phyloP scores from a whole-genome alignment of 768 basidiomycete species.

The Serendipita sp. region DNA sequence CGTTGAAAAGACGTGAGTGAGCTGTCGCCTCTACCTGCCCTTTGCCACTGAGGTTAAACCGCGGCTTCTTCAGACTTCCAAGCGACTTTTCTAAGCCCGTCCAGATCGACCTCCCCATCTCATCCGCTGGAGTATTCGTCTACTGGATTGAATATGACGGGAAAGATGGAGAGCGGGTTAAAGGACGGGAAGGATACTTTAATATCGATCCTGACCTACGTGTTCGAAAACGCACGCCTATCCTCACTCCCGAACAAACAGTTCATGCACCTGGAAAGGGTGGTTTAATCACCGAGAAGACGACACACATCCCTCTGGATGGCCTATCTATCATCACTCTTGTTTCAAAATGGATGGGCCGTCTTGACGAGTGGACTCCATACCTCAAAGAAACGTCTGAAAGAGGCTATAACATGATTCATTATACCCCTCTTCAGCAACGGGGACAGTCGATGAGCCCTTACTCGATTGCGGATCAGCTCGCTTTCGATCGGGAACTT shows the following conservation, averaged over 20 bases:
- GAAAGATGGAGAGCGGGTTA: constrained; percentile 39
- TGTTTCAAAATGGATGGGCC: constrained; percentile 98
- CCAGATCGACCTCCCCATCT: constrained; percentile 87
- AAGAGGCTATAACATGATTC: constrained; percentile 95
- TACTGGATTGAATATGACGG: constrained; percentile 89
- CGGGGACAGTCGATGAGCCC: constrained; percentile 81
- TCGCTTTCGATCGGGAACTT: constrained; percentile 61
- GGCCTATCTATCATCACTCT: constrained; percentile 78
- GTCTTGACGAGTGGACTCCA: constrained; percentile 53
- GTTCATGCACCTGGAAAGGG: constrained; percentile 39
- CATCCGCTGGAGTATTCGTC: constrained; percentile 87
- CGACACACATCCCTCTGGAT: constrained; percentile 64
- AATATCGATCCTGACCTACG: constrained; percentile 86
- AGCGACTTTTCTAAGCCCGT: constrained; percentile 80
- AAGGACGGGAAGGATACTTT: constrained; percentile 84
- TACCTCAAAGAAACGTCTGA: constrained; percentile 72
- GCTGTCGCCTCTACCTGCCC: constrained; percentile 13
- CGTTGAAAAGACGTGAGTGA: constrained; percentile 54
- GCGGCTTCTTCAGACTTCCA: constrained; percentile 41
- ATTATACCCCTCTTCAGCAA: constrained; percentile 90
- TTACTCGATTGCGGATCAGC: constrained; percentile 83
- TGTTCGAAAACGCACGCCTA: constrained; percentile 51
- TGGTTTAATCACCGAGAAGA: constrained; percentile 30
- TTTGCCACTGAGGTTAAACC: background rate
- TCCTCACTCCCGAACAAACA: constrained; percentile 40